A percentile compares a stretch with the other conserved stretches of the same genome.
Evolutionary conservation across 805 yeast genomes (phyloP).

Genomic region (Nakazawaea pomicola): DNA sequence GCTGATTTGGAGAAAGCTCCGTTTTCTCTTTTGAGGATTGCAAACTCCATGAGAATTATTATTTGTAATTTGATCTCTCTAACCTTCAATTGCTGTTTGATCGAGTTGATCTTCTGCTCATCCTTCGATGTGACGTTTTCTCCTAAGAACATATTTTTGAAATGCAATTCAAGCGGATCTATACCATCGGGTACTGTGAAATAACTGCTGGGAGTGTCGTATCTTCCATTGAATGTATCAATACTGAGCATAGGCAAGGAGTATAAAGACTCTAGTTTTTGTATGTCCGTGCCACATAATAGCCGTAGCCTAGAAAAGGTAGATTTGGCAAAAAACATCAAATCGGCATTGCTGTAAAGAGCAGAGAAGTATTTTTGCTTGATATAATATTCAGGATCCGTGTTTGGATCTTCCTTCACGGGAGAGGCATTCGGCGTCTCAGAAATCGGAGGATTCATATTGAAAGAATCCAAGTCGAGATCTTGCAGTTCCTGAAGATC

Average conservation of each 20-base stretch:
- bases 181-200: background rate
- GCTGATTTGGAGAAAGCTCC: background rate
- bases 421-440: background rate
- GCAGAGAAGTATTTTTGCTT: conserved; percentile 6
- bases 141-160: conserved; percentile 1
- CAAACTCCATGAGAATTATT: conserved; percentile 8
- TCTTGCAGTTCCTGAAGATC: background rate
- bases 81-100: conserved; percentile 5
- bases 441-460: conserved; percentile 8
- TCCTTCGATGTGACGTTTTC: background rate
- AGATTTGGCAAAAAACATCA: conserved; percentile 13
- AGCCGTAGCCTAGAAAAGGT: conserved; percentile 10
- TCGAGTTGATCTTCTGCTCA: background rate
- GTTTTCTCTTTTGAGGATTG: background rate
- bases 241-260: conserved; percentile 3
- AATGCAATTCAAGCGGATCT: background rate
- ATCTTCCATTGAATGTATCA: conserved; percentile 7
- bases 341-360: conserved; percentile 9
- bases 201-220: background rate
- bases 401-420: background rate
- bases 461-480: conserved; percentile 6
- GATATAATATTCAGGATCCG: conserved; percentile 7
- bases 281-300: background rate
- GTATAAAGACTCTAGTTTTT: background rate
- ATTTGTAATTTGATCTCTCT: conserved; percentile 13